phyloP scores from a whole-genome alignment of 805 yeast genomes.

The Kuraishia piskuri region DNA sequence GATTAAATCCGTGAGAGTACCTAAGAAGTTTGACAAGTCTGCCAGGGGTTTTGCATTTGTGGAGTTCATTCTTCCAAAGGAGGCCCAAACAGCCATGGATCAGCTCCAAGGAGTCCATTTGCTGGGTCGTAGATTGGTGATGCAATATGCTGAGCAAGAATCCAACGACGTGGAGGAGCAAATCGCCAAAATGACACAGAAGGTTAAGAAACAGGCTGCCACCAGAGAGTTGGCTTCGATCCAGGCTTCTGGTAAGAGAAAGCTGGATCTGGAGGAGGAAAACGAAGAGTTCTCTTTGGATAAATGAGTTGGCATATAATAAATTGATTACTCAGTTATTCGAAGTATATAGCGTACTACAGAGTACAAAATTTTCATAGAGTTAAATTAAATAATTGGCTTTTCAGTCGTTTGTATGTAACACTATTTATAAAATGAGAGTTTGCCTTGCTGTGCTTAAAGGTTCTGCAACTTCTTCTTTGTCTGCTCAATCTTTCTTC shows the following conservation, averaged over 20 bases:
- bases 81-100: constrained; percentile 91
- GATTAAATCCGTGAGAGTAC: constrained; percentile 89
- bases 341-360: neutral
- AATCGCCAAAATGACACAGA: constrained; percentile 82
- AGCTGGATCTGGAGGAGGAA: constrained; percentile 55
- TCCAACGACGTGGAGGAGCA: constrained; percentile 83
- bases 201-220: constrained; percentile 76
- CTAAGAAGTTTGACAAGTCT: constrained; percentile 88
- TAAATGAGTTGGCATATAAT: neutral
- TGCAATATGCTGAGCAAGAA: constrained; percentile 85
- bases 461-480: constrained; percentile 33
- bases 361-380: too few relatives aligned
- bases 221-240: constrained; percentile 65
- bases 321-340: neutral
- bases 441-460: constrained; percentile 5
- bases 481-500: constrained; percentile 59
- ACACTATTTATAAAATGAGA: neutral
- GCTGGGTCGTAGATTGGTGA: constrained; percentile 86
- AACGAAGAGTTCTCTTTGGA: constrained; percentile 22
- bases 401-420: neutral
- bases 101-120: constrained; percentile 94
- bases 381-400: too few relatives aligned
- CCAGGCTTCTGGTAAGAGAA: constrained; percentile 63
- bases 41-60: constrained; percentile 98
- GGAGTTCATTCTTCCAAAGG: constrained; percentile 78